Evolutionary conservation across 2,329 filamentous ascomycete genomes (phyloP).

Genomic region (Aspergillus quadricinctus): DNA sequence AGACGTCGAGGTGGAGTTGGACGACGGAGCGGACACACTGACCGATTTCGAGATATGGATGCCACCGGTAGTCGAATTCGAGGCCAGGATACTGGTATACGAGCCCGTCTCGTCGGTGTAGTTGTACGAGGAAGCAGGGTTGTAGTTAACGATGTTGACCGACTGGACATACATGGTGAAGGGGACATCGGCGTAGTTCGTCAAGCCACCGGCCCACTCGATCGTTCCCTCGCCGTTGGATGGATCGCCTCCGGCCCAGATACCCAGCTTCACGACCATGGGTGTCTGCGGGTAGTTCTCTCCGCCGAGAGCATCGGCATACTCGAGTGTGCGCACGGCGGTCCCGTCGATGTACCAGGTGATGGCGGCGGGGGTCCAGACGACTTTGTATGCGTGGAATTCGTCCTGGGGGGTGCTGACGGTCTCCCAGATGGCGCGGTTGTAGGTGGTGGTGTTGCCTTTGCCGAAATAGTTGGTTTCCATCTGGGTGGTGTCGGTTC

Average conservation of each 20-base stretch:
- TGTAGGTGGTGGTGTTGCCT: conserved; percentile 71
- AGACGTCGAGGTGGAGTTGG: no score
- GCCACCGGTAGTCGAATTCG: no score
- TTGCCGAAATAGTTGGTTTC: conserved; percentile 98
- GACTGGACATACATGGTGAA: conserved; percentile 72
- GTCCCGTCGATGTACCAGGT: conserved; percentile 62
- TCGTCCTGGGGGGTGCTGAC: conserved; percentile 52
- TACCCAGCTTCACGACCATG: conserved; percentile 65
- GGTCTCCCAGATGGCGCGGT: conserved; percentile 75
- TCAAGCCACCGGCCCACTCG: conserved; percentile 66
- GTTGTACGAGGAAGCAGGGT: conserved; percentile 59
- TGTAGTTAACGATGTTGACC: conserved; percentile 53
- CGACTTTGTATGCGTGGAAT: conserved; percentile 48
- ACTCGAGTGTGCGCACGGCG: conserved; percentile 58
- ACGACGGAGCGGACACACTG: no score
- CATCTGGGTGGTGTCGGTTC: conserved; percentile 27
- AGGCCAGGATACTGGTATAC: no score
- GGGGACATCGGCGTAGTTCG: conserved; percentile 62
- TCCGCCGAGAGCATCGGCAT: conserved; percentile 55
- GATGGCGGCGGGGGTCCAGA: conserved; percentile 62
- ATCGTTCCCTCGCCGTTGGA: conserved; percentile 47
- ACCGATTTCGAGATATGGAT: no score
- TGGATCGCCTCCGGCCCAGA: conserved; percentile 61
- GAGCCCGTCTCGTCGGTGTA: conserved; percentile 51
- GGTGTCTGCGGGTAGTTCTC: conserved; percentile 67